Conservation (phyloP, 257 asterid genomes). For the Anisodus acutangulus region DNA sequence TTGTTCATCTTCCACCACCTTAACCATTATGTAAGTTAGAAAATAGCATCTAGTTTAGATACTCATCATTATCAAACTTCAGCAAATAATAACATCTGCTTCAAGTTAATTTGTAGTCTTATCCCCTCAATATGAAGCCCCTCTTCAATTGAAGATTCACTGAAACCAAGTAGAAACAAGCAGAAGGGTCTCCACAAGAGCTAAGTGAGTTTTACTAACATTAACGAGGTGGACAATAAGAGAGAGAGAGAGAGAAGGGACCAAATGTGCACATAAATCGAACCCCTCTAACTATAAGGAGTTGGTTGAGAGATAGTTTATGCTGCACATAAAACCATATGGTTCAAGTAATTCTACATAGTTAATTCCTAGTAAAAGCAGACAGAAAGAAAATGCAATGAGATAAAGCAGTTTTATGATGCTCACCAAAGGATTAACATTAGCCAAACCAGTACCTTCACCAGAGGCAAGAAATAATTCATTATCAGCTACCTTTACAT, state of each 20-base stretch:
- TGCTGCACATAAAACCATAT: neutral
- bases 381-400: conserved; percentile 6
- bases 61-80: conserved; percentile 20
- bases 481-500: conserved; percentile 48
- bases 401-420: conserved; percentile 6
- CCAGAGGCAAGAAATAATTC: conserved; percentile 88
- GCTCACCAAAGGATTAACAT: conserved; percentile 66
- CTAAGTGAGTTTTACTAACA: conserved; percentile 10
- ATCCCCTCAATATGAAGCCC: neutral
- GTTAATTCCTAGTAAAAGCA: neutral
- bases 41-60: neutral
- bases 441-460: conserved; percentile 65
- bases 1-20: conserved; percentile 22
- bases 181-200: neutral
- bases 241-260: neutral
- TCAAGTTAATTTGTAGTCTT: neutral
- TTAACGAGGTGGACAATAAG: neutral
- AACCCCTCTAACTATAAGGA: neutral
- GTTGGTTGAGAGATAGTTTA: neutral
- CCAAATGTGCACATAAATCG: neutral
- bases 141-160: neutral
- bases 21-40: neutral
- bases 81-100: neutral
- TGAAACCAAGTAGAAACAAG: neutral
- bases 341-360: neutral